These are phyloP conservation scores for Nitzschia sp. DNA, from an alignment of 108 stramenopile species.

Conservation along the genomic window DNA sequence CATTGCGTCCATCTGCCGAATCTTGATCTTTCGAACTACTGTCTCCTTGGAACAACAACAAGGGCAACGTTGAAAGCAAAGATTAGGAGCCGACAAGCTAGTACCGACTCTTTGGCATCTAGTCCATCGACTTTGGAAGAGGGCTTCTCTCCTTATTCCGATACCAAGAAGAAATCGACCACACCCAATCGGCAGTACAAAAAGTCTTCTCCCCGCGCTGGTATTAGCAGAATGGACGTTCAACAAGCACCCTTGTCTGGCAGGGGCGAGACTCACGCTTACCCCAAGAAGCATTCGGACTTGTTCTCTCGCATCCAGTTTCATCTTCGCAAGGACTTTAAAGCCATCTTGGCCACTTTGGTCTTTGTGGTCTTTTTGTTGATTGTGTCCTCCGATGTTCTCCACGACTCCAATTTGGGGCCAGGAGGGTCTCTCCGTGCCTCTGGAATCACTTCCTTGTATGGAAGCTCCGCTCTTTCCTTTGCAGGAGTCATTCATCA, in stretches of 20 bases:
- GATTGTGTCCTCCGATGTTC: conserved; percentile 36
- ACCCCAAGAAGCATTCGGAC: conserved; percentile 35
- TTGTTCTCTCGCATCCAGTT: conserved; percentile 39
- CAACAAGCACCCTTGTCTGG: background rate
- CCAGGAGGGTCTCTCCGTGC: conserved; percentile 8
- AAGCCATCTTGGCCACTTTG: conserved; percentile 35
- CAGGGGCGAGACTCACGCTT: conserved; percentile 59
- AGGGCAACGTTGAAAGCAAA: background rate
- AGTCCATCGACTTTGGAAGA: conserved; percentile 10
- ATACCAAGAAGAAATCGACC: background rate
- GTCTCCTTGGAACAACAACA: no score
- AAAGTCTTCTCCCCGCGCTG: background rate
- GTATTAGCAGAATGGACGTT: background rate
- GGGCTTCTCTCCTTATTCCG: conserved; percentile 5
- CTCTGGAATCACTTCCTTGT: background rate
- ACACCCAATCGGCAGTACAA: no score
- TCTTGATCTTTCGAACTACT: no score
- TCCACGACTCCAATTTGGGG: conserved; percentile 28
- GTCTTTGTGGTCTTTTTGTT: conserved; percentile 39
- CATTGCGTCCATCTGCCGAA: no score
- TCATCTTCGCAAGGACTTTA: conserved; percentile 35
- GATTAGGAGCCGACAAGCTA: conserved; percentile 23
- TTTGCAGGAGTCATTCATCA: conserved; percentile 70
- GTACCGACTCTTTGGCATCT: conserved; percentile 9
- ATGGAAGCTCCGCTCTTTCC: background rate